These are phyloP conservation scores for Tricholoma furcatifolium DNA, from an alignment of 768 basidiomycete genomes.

Conservation along the genomic window DNA sequence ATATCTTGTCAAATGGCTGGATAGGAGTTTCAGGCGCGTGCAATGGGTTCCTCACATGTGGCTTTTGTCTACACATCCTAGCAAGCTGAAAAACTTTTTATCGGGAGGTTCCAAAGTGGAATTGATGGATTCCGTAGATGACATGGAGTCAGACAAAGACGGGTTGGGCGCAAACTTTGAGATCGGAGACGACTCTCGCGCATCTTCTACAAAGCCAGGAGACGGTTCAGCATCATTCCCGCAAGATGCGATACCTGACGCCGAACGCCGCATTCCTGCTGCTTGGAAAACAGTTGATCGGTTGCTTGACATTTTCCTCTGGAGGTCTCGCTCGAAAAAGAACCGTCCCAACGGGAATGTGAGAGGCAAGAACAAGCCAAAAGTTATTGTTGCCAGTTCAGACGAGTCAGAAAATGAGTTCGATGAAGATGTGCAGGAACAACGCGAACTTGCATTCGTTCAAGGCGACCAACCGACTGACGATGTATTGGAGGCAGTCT, in stretches of 20 bases:
- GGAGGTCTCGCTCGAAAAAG: conserved; percentile 37
- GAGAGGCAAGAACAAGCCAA: conserved; percentile 24
- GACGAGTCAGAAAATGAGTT: conserved; percentile 28
- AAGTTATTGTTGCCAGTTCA: conserved; percentile 19
- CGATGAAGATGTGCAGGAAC: conserved; percentile 28
- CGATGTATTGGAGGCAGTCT: conserved; percentile 54
- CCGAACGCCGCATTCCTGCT: conserved; percentile 69
- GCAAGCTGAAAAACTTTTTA: conserved; percentile 79
- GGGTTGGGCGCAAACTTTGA: conserved; percentile 35
- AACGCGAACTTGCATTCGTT: conserved; percentile 43
- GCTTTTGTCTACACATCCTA: conserved; percentile 66
- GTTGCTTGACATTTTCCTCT: conserved; percentile 78
- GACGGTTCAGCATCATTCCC: conserved; percentile 23
- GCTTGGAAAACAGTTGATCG: conserved; percentile 92
- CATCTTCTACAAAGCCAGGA: conserved; percentile 32
- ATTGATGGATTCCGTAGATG: conserved; percentile 48
- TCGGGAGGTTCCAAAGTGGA: conserved; percentile 64
- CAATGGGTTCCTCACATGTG: conserved; percentile 95
- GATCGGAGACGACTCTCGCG: conserved; percentile 35
- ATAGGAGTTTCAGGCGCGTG: conserved; percentile 71
- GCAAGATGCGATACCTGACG: conserved; percentile 56
- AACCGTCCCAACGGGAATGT: conserved; percentile 22
- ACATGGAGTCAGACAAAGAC: conserved; percentile 29
- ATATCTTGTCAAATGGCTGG: conserved; percentile 90
- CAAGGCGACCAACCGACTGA: conserved; percentile 65